These are phyloP conservation scores for Daphne laureola DNA, from an alignment of 441 rosid species.

Conservation along the genomic window DNA sequence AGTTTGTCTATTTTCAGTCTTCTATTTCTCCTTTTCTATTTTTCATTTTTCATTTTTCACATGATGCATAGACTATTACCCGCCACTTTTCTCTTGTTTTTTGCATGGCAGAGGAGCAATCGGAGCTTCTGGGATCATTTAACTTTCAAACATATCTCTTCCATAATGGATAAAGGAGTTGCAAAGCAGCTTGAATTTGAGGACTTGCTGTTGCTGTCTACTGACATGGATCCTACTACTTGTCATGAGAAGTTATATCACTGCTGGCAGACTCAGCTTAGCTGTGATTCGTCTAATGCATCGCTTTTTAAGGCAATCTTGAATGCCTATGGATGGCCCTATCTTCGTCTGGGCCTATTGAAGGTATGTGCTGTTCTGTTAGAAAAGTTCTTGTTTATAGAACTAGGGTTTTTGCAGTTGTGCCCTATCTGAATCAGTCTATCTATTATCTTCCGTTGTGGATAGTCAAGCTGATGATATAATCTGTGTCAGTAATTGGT, in stretches of 20 bases:
- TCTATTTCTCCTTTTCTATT: neutral
- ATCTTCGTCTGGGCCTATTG: constrained; percentile 65
- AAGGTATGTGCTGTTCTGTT: constrained; percentile 41
- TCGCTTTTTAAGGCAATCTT: constrained; percentile 68
- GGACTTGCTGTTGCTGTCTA: constrained; percentile 69
- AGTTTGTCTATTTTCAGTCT: no score
- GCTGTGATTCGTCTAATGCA: constrained; percentile 28
- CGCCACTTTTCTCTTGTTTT: constrained; percentile 1
- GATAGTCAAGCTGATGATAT: no score
- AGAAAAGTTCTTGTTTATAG: constrained; percentile 2
- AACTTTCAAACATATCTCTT: constrained; percentile 56
- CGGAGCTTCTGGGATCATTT: constrained; percentile 50
- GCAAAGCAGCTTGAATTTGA: constrained; percentile 77
- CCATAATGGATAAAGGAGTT: constrained; percentile 61
- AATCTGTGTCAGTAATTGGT: no score
- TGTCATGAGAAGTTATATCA: constrained; percentile 54
- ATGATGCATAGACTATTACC: constrained; percentile 9
- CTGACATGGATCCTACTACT: constrained; percentile 69
- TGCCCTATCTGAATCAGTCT: no score
- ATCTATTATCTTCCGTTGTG: no score
- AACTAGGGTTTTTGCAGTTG: neutral
- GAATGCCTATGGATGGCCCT: constrained; percentile 78
- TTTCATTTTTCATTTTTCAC: neutral
- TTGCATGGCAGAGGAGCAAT: constrained; percentile 33
- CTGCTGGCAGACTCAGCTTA: constrained; percentile 60